Conservation (phyloP, 2,329 filamentous ascomycete genomes). For the Cadophora sp. region DNA sequence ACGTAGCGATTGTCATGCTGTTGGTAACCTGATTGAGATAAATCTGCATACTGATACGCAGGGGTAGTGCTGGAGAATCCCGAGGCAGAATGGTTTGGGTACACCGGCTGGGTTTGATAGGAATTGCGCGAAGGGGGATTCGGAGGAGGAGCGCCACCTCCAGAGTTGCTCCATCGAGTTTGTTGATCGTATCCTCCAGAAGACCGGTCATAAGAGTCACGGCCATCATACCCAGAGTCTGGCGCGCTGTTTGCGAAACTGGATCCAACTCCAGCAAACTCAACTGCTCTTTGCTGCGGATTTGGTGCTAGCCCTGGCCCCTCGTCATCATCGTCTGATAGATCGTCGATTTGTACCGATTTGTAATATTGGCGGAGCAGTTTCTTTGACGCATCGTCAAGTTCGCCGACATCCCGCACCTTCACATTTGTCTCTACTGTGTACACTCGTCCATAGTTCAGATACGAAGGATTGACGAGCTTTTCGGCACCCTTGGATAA, state of each 20-base stretch:
- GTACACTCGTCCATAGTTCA: conserved; percentile 38
- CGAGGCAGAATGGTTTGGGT: neutral
- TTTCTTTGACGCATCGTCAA: conserved; percentile 32
- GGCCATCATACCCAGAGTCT: neutral
- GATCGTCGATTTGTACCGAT: conserved; percentile 6
- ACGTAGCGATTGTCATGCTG: neutral
- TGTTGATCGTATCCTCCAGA: neutral
- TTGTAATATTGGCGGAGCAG: conserved; percentile 25
- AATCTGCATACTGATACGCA: neutral
- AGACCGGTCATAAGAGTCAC: conserved; percentile 1
- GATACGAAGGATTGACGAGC: conserved; percentile 31
- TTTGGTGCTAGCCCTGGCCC: conserved; percentile 3
- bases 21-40: neutral
- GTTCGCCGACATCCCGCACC: conserved; percentile 37
- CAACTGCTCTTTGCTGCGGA: neutral
- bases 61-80: neutral
- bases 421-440: conserved; percentile 40
- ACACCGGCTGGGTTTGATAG: neutral
- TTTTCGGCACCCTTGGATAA: conserved; percentile 27
- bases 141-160: neutral
- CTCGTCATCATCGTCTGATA: conserved; percentile 14
- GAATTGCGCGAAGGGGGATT: neutral
- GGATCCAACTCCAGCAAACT: conserved; percentile 19
- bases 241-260: neutral
- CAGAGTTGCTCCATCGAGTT: neutral